Base-by-base conservation (phyloP, 768 basidiomycete genomes). In the Leccinum ochraceum region DNA sequence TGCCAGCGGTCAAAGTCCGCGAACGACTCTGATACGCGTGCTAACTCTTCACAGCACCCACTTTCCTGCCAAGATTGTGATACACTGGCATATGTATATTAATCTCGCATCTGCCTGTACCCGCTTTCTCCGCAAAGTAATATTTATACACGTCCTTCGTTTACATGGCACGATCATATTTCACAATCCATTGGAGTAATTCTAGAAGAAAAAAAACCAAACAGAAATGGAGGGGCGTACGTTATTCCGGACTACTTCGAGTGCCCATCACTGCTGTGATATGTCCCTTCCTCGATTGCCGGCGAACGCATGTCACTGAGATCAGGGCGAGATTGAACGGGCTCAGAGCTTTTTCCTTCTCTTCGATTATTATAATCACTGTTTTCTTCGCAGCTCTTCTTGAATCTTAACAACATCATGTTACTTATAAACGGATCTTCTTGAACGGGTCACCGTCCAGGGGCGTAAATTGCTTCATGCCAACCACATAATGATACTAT, bases 1-100 rank as follows among this genome's bases (percentile, higher is more conserved):
- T 42, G 6, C 16, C 32, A 55, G 44, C 37, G n/a, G 9, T 14
- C 16, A 51, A 60, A 57, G 57, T 59, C 61, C 65, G 54, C 61
- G 57, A 59, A 67, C 3, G 11, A 22, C 42, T 44, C 42, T 46
- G 20, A 46, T 46, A 20, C 11, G 44, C 11, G 39, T 44, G 4
- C 42, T 44, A 4, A 11, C 10, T 44, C 42, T 17, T 44, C 42
- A 16, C 16, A 39, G 37, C 37, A n/a, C 9, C 42, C 42, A 44
- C n/a, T n/a, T n/a, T 44, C 44, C 20, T 46, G 44, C 44, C 44
- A 46, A 46, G 20, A 46, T 20, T 46, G n/a, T 46, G n/a, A 10
- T 20, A 46, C 34, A 30, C 9, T 30, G 30, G 9, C 30, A 30
- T 30, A 10, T 30, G 30, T 30, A 34, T 13, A 34, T 34, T 20